Percentiles rank a stretch among this genome's conserved stretches.
These are phyloP conservation scores for Periconia digitata DNA, from an alignment of 2,329 filamentous ascomycete genomes.

Conservation along the genomic window DNA sequence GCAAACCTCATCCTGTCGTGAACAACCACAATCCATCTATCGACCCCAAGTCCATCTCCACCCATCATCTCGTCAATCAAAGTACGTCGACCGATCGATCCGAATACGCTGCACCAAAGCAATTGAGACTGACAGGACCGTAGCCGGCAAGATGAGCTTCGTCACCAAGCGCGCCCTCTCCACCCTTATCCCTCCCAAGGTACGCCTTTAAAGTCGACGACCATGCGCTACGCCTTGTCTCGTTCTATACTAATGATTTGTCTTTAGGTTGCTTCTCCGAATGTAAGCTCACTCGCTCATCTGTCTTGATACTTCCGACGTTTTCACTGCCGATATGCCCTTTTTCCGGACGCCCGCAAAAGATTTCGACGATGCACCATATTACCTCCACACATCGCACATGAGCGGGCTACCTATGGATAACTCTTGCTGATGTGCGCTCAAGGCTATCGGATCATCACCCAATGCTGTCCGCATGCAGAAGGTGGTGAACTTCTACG, in stretches of 20 bases:
- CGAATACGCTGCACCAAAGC: slow-evolving; percentile 10
- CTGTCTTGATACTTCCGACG: slow-evolving; percentile 13
- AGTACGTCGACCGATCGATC: slow-evolving; percentile 26
- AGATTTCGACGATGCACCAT: slow-evolving; percentile 10
- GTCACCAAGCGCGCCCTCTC: slow-evolving; percentile 88
- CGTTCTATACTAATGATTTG: slow-evolving; percentile 40
- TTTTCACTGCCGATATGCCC: slow-evolving; percentile 6
- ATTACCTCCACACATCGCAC: background rate
- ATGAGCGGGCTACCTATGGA: background rate
- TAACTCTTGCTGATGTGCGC: slow-evolving; percentile 21
- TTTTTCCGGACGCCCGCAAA: slow-evolving; percentile 17
- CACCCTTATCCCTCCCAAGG: slow-evolving; percentile 99
- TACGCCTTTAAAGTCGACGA: slow-evolving; percentile 49
- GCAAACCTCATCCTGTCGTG: slow-evolving; percentile 16
- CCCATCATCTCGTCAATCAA: slow-evolving; percentile 39
- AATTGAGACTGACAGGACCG: slow-evolving; percentile 42
- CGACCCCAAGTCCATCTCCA: slow-evolving; percentile 31
- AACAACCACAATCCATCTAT: slow-evolving; percentile 29
- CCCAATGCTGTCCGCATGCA: slow-evolving; percentile 98
- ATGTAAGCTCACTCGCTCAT: slow-evolving; percentile 61
- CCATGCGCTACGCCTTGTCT: slow-evolving; percentile 9
- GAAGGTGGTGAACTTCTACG: slow-evolving; percentile 97
- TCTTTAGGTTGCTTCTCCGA: slow-evolving; percentile 75
- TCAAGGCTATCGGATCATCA: slow-evolving; percentile 87
- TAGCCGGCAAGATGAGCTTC: slow-evolving; percentile 80